Percentiles rank a stretch among this genome's conserved stretches.
These are phyloP conservation scores for Sordariomycetes sp. DNA, from an alignment of 2,329 filamentous ascomycete genomes.

Conservation along the genomic window DNA sequence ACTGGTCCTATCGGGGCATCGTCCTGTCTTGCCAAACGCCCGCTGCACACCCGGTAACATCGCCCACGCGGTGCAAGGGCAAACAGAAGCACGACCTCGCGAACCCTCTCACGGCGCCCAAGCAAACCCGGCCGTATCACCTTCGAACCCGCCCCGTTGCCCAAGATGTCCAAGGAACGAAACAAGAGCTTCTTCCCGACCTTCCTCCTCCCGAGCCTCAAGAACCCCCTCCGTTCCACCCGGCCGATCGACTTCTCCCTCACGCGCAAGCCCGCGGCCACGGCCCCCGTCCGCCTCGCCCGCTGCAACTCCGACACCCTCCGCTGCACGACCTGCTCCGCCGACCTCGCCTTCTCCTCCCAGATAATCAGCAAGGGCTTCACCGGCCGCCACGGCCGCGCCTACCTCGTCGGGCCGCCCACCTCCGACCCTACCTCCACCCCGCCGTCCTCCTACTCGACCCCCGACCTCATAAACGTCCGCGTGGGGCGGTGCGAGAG, in stretches of 20 bases:
- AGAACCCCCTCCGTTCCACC: slow-evolving; percentile 31
- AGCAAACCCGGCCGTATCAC: background rate
- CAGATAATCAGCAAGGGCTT: slow-evolving; percentile 58
- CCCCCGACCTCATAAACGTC: slow-evolving; percentile 38
- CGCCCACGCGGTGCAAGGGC: background rate
- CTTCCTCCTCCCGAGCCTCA: slow-evolving; percentile 41
- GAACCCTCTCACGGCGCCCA: background rate
- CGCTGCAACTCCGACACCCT: slow-evolving; percentile 31
- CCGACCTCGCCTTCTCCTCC: slow-evolving; percentile 48
- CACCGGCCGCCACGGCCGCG: slow-evolving; percentile 53
- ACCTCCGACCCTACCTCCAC: slow-evolving; percentile 6
- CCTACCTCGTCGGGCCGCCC: slow-evolving; percentile 33
- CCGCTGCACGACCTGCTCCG: slow-evolving; percentile 46
- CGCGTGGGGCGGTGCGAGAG: slow-evolving; percentile 41
- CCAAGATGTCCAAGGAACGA: slow-evolving; percentile 3
- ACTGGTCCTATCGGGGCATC: background rate
- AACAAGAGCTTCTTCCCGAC: slow-evolving; percentile 25
- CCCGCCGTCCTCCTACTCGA: slow-evolving; percentile 10
- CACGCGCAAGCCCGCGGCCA: slow-evolving; percentile 13
- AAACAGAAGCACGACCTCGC: background rate
- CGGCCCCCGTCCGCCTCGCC: slow-evolving; percentile 1
- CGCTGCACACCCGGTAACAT: background rate
- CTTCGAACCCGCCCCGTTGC: background rate
- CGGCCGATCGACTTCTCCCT: slow-evolving; percentile 23
- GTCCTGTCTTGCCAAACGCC: background rate